Percentiles rank a stretch among this genome's conserved stretches.
phyloP scores from a whole-genome alignment of 2,329 filamentous ascomycete genomes.

The Alternaria metachromatica region DNA sequence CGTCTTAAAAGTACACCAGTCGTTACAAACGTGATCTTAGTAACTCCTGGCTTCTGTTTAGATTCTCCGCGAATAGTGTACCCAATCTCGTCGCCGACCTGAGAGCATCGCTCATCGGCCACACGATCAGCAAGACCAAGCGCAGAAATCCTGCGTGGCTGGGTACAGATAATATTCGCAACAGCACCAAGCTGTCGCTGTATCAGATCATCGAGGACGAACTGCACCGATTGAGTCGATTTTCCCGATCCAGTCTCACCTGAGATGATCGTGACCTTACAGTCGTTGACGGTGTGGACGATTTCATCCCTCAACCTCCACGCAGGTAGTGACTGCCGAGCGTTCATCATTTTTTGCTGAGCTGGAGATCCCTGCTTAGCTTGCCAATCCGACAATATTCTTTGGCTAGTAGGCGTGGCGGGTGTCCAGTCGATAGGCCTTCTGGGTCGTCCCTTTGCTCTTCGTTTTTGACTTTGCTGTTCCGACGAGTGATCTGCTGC shows the following conservation, averaged over 20 bases:
- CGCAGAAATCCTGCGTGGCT: constrained; percentile 92
- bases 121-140: constrained; percentile 93
- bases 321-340: constrained; percentile 78
- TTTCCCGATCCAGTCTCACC: constrained; percentile 98
- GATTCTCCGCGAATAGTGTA: constrained; percentile 93
- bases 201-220: constrained; percentile 91
- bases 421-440: constrained; percentile 69
- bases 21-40: constrained; percentile 93
- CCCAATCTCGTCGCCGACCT: constrained; percentile 85
- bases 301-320: constrained; percentile 84
- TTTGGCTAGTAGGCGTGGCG: constrained; percentile 64
- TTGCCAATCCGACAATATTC: constrained; percentile 69
- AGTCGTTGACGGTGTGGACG: constrained; percentile 73
- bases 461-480: constrained; percentile 20
- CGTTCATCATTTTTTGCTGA: constrained; percentile 76
- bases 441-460: constrained; percentile 31
- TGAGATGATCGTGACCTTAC: constrained; percentile 94
- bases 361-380: constrained; percentile 68
- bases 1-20: constrained; percentile 90
- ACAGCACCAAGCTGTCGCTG: constrained; percentile 73
- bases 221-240: constrained; percentile 95
- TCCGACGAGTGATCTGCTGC: constrained; percentile 55
- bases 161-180: constrained; percentile 93
- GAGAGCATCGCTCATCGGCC: constrained; percentile 84
- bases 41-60: constrained; percentile 71